A percentile compares a stretch with the other conserved stretches of the same genome.
Conservation (phyloP, 1,139 yeast species). For the Diutina rugosa region DNA sequence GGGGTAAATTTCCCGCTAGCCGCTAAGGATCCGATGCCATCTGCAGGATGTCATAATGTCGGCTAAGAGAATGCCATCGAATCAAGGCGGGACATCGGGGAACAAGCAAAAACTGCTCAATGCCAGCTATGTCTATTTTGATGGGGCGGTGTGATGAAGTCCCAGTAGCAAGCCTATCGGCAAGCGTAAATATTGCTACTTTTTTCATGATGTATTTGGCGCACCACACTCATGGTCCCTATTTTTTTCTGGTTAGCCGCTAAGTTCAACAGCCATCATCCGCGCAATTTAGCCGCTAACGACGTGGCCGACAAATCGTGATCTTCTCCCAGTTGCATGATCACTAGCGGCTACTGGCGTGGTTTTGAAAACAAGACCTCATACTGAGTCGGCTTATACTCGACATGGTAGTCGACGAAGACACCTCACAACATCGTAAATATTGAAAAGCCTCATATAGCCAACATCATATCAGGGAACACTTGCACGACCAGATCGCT, state of each 20-base stretch:
- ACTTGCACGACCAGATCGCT: no score
- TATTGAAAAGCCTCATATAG: no score
- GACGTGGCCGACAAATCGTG: not conserved
- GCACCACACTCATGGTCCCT: not conserved
- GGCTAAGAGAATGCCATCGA: not conserved
- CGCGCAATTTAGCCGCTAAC: conserved; percentile 1
- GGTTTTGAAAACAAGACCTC: no score
- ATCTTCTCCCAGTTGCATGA: not conserved
- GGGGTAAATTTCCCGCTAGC: not conserved
- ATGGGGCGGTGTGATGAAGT: no score
- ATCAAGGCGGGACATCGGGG: not conserved
- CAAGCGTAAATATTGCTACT: not conserved
- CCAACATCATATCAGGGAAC: no score
- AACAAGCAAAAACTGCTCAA: no score
- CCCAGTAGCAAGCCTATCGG: not conserved
- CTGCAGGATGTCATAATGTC: not conserved
- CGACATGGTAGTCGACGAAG: no score
- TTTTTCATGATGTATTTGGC: not conserved
- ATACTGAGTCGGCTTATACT: no score
- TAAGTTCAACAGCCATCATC: not conserved
- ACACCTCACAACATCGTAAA: no score
- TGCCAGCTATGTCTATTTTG: no score
- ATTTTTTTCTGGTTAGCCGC: not conserved
- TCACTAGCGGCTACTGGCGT: not conserved
- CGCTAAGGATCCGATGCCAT: not conserved